Base-by-base conservation (phyloP, 257 asterid species). In the Echites panduratus region DNA sequence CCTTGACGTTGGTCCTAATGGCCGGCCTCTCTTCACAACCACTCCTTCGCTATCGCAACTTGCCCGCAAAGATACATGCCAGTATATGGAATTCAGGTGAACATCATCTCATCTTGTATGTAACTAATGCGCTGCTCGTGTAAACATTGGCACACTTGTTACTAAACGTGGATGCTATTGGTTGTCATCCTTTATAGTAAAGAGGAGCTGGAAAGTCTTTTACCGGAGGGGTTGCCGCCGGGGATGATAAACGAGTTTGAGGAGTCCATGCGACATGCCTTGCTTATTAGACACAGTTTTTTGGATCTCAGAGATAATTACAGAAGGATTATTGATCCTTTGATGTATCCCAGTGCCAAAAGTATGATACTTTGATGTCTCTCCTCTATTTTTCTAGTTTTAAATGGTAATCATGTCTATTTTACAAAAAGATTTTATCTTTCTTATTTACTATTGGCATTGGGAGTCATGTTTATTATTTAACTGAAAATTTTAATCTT, bases 181-280 rank as follows among this genome's bases (percentile, higher is more conserved):
- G 29, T 40, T 29, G 53, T 78, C 59, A 3, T 68, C 64, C 6
- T 72, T 69, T 82, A 32, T 32, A 95, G 99, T 67, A 79, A 80
- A 88, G 89, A 86, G 74, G 97, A 87, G 72, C 86, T 90, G 66
- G 82, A 83, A 50, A 82, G 77, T 69, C 78, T 79, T 73, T 81
- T 95, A 73, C 98, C 98, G 1, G 99, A 92, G 83, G 99, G 99
- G 44, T 80, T 90, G 71, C 96, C 98, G 0, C n/a, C 64, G 71
- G 99, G 98, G 57, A 95, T 95, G 98, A 38, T 79, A 70, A 90
- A 92, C 87, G 99, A 95, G 79, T 95, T 92, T 35, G 98, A 89
- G 87, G 98, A 87, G 68, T 86, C 98, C 22, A 77, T 82, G 83
- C 85, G 98, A 80, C 86, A 80, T 41, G 94, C 98, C n/a, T 80